Evolutionary conservation across 2,329 filamentous ascomycete genomes (phyloP).

Genomic region (Westerdykella sp.): DNA sequence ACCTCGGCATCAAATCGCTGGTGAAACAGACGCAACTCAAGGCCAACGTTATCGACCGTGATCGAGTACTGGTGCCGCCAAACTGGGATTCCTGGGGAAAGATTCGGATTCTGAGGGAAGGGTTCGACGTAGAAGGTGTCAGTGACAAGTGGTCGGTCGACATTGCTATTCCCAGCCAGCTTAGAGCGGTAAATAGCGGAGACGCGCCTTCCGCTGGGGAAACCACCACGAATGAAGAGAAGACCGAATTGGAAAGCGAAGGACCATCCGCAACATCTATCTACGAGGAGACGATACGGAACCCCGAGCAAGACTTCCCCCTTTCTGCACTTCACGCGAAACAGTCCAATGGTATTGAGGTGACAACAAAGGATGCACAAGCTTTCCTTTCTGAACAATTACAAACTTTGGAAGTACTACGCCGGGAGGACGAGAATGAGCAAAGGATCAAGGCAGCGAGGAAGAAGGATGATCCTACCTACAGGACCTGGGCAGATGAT

Average conservation of each 20-base stretch:
- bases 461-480: slow-evolving; percentile 29
- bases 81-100: slow-evolving; percentile 99
- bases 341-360: slow-evolving; percentile 48
- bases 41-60: slow-evolving; percentile 82
- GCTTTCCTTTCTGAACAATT: slow-evolving; percentile 70
- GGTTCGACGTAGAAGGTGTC: slow-evolving; percentile 83
- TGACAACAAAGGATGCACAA: slow-evolving; percentile 68
- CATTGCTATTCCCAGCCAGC: slow-evolving; percentile 51
- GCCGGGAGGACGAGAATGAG: slow-evolving; percentile 53
- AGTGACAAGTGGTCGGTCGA: slow-evolving; percentile 83
- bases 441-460: slow-evolving; percentile 38
- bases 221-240: slow-evolving; percentile 7
- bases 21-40: slow-evolving; percentile 46
- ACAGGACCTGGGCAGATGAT: slow-evolving; percentile 21
- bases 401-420: slow-evolving; percentile 63
- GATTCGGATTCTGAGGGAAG: slow-evolving; percentile 83
- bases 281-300: slow-evolving; percentile 74
- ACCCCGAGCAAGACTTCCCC: slow-evolving; percentile 55
- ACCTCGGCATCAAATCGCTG: slow-evolving; percentile 77
- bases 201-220: slow-evolving; percentile 13
- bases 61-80: slow-evolving; percentile 88
- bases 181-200: slow-evolving; percentile 16
- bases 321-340: slow-evolving; percentile 39
- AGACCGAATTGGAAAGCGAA: slow-evolving; percentile 17
- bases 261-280: slow-evolving; percentile 58